Base-by-base conservation (phyloP, 108 stramenopile genomes). In the Schizochytrium sp. region DNA sequence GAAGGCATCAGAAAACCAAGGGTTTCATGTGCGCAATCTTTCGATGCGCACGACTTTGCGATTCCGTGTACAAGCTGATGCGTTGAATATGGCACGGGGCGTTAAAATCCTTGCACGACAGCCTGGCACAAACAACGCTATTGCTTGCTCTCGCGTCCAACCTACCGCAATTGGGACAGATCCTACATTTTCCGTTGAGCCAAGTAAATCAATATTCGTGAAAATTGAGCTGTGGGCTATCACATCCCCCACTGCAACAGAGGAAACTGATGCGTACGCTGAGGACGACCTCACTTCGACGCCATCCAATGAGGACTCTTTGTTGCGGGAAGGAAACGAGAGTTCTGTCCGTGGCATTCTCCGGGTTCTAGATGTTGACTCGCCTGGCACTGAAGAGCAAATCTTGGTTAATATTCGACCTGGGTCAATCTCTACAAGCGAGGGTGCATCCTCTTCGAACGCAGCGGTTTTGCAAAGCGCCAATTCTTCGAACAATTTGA, bases 11-110 rank as follows among this genome's bases (percentile, higher is more conserved):
- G 47, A 10, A 13, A 55, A 83, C 28, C 50, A 83, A 83, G 76
- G 76, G 28, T 83, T 83, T 40, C 53, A 55, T 10, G 76, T 83
- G 76, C 47, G 76, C 13, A 83, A 83, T 28, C 12, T 83, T 46
- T 83, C 76, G 50, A 83, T 55, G 47, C 45, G 47, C 45, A 83
- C 76, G 10, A 53, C 76, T 1, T 53, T 83, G 15, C 47, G 50
- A 17, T 49, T 83, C 47, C 76, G 76, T 17, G 8, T 83, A 5
- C 50, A 83, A 42, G 76, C 76, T 5, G 53, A 49, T 0, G 17
- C 76, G 76, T 44, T 69, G 2, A 38, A 38, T 7, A 7, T 69
- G 19, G 42, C 44, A 44, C 64, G 64, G 7, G 64, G 64, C 8
- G 19, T 7, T 28, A 69, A 15, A 44, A 7, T 69, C 5, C 3